These are phyloP conservation scores for Leccinum subrobustum DNA, from an alignment of 1,284 basidiomycete genomes.

Conservation along the genomic window DNA sequence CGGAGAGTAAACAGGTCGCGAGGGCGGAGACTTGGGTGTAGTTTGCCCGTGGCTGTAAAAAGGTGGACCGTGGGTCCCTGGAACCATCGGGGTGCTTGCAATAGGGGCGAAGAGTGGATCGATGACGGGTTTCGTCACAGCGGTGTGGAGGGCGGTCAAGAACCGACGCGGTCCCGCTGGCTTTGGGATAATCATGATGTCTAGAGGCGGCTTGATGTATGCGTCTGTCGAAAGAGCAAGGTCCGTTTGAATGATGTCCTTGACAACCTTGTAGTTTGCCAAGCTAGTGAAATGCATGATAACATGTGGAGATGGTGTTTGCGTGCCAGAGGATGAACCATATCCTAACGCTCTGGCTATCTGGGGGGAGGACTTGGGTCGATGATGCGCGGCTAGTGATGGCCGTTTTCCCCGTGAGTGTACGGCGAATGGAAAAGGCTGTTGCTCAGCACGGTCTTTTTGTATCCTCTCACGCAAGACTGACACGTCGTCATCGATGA, in stretches of 20 bases:
- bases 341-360: conserved; percentile 57
- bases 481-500: conserved; percentile 87
- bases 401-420: conserved; percentile 65
- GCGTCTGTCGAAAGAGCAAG: conserved; percentile 45
- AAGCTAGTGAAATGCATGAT: conserved; percentile 91
- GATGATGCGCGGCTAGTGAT: conserved; percentile 62
- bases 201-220: conserved; percentile 51
- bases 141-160: conserved; percentile 86
- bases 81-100: conserved; percentile 84
- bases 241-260: conserved; percentile 78
- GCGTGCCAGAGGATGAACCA: conserved; percentile 27
- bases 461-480: conserved; percentile 72
- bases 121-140: conserved; percentile 78
- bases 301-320: conserved; percentile 44
- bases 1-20: conserved; percentile 45
- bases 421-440: conserved; percentile 43
- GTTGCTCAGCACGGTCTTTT: conserved; percentile 56
- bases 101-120: conserved; percentile 92
- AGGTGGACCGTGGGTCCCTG: conserved; percentile 45
- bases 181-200: conserved; percentile 93
- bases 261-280: conserved; percentile 83
- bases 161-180: conserved; percentile 91
- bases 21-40: conserved; percentile 42
- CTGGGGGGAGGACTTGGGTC: conserved; percentile 77
- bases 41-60: conserved; percentile 42